These are phyloP conservation scores for Carex arenaria DNA, from an alignment of 202 grass and related monocot genomes.

Conservation along the genomic window DNA sequence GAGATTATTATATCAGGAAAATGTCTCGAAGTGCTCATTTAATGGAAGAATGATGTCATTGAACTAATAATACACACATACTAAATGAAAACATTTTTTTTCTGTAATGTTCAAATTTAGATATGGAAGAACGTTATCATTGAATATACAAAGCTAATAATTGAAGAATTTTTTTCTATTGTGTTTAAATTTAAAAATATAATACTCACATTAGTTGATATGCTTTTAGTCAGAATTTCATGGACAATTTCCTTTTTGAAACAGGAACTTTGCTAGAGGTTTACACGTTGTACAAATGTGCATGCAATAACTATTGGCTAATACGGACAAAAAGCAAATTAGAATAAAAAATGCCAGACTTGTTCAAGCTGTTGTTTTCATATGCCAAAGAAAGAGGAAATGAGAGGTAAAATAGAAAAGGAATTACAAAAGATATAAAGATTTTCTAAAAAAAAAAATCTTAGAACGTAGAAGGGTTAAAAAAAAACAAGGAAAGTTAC, in stretches of 20 bases:
- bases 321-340: neutral
- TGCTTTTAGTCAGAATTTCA: neutral
- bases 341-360: neutral
- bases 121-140: neutral
- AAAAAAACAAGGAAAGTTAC: too few species aligned
- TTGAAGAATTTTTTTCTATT: neutral
- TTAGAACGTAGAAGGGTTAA: neutral
- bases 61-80: neutral
- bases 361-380: constrained; percentile 9
- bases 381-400: neutral
- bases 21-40: neutral
- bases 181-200: neutral
- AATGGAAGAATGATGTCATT: neutral
- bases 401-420: neutral
- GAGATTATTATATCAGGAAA: neutral
- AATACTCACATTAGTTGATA: neutral
- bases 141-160: neutral
- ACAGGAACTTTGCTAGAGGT: neutral
- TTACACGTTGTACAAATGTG: constrained; percentile 12
- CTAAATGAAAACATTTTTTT: neutral
- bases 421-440: neutral
- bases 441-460: neutral
- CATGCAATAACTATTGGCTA: constrained; percentile 8
- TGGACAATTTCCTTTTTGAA: too few species aligned
- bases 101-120: too few species aligned